Evolutionary conservation across 1,139 yeast species (phyloP), one percentile per base, ranked within the genome.

Genomic region (Pichia terricola): DNA sequence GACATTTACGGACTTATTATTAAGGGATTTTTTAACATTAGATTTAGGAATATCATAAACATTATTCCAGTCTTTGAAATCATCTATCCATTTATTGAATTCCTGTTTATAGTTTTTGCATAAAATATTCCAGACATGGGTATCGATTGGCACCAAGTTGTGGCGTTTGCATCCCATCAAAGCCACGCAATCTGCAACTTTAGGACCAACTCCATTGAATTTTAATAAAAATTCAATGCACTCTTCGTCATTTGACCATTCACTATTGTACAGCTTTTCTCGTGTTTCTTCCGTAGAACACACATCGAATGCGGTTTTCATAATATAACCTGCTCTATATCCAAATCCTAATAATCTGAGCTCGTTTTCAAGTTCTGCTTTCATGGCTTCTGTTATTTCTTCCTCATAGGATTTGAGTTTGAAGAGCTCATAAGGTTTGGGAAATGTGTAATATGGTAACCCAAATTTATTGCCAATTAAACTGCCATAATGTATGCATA

Each of bases 171-270:
- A 67, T 2, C 96, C 84, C 96, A 91, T 89, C 36, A 91, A 67
- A 52, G 95, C 82, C 52, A 82, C 85, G 61, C 99, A 91, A 56
- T 94, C 98, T 0, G 99, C 96, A 1, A 91, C 98, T 63, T 91
- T 91, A 1, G 98, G 97, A 0, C 99, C 99, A 0, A 94, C 96
- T 0, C 99, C 99, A 3, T 75, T 71, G 51, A 84, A 80, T 51
- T 75, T 72, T 49, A 83, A 66, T 39, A 94, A 65, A 48, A 75
- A 79, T 22, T 75, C 74, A 50, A 83, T 84, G 35, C 60, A 55
- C 1, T 86, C 81, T 7, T 72, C 74, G 41, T 72, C 72, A 0
- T 55, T 46, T 9, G 27, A 35, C 41, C 41, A 37, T 33, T 45
- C 40, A 11, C 37, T 28, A 8, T 31, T n/a, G 8, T 28, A 36